Percentiles rank a stretch among this genome's conserved stretches.
phyloP scores from a whole-genome alignment of 1,284 basidiomycete genomes.

The Somion occarium region DNA sequence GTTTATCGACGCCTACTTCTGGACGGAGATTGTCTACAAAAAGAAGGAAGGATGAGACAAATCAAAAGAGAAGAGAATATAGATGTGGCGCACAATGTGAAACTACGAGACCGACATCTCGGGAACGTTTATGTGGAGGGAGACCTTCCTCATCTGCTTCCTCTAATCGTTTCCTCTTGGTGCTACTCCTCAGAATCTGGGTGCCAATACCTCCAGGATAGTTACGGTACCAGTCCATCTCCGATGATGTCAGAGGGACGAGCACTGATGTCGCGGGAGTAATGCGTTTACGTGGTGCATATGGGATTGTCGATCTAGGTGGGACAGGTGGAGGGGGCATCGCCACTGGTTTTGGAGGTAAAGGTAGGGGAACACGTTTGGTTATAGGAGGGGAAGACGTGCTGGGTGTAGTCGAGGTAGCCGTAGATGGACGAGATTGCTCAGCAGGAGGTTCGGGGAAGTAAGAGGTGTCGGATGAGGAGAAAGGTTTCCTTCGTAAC shows the following conservation, averaged over 20 bases:
- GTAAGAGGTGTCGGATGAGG: conserved; percentile 10
- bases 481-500: conserved; percentile 22
- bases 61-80: neutral
- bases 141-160: conserved; percentile 34
- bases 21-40: conserved; percentile 83
- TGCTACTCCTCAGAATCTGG: conserved; percentile 40
- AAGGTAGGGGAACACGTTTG: conserved; percentile 19
- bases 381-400: conserved; percentile 15
- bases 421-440: conserved; percentile 16
- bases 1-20: conserved; percentile 82
- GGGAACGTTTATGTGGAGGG: conserved; percentile 48
- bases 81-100: conserved; percentile 56
- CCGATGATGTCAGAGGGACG: conserved; percentile 56
- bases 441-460: conserved; percentile 11
- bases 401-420: conserved; percentile 7
- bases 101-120: conserved; percentile 65
- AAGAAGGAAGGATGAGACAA: conserved; percentile 5
- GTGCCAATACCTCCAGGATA: conserved; percentile 54
- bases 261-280: conserved; percentile 60
- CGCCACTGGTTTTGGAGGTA: conserved; percentile 10
- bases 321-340: conserved; percentile 17
- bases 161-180: conserved; percentile 54
- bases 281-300: conserved; percentile 57
- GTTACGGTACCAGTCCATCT: conserved; percentile 56
- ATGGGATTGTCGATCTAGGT: conserved; percentile 39